These are phyloP conservation scores for Laetiporus sulphureus DNA, from an alignment of 1,284 basidiomycete genomes.

Conservation along the genomic window DNA sequence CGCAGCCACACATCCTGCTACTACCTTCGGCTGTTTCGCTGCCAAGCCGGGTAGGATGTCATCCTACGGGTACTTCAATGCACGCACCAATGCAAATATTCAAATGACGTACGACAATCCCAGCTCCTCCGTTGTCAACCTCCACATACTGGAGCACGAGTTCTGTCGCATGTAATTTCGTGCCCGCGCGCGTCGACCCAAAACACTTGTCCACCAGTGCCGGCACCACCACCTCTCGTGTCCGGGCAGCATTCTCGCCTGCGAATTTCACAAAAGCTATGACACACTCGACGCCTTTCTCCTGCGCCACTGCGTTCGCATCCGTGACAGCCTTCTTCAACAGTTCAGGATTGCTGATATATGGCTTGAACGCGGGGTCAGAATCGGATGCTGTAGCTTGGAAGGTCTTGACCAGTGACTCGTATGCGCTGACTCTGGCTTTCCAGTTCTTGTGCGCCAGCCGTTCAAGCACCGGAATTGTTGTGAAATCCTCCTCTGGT, in stretches of 20 bases:
- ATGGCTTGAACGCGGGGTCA: constrained; percentile 92
- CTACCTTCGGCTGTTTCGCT: constrained; percentile 94
- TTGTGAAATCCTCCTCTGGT: constrained; percentile 90
- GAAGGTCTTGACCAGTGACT: constrained; percentile 82
- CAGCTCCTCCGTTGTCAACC: constrained; percentile 86
- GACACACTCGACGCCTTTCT: constrained; percentile 90
- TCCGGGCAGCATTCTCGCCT: constrained; percentile 81
- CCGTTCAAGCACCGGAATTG: constrained; percentile 76
- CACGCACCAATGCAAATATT: constrained; percentile 14
- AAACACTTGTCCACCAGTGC: constrained; percentile 95
- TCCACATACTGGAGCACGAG: constrained; percentile 89
- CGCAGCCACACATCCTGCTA: constrained; percentile 75
- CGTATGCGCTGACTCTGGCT: constrained; percentile 91
- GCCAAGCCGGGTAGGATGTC: constrained; percentile 82
- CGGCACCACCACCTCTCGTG: constrained; percentile 78
- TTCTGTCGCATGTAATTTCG: constrained; percentile 87
- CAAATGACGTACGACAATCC: constrained; percentile 72
- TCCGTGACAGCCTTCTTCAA: constrained; percentile 89
- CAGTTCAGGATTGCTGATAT: constrained; percentile 68
- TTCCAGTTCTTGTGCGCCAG: constrained; percentile 98
- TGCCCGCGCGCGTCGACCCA: constrained; percentile 86
- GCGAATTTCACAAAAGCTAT: constrained; percentile 85
- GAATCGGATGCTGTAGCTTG: constrained; percentile 85
- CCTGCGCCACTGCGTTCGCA: constrained; percentile 95
- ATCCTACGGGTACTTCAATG: constrained; percentile 41